Evolutionary conservation across 208 protist genomes (phyloP).

Genomic region (Trypanosoma grayi): DNA sequence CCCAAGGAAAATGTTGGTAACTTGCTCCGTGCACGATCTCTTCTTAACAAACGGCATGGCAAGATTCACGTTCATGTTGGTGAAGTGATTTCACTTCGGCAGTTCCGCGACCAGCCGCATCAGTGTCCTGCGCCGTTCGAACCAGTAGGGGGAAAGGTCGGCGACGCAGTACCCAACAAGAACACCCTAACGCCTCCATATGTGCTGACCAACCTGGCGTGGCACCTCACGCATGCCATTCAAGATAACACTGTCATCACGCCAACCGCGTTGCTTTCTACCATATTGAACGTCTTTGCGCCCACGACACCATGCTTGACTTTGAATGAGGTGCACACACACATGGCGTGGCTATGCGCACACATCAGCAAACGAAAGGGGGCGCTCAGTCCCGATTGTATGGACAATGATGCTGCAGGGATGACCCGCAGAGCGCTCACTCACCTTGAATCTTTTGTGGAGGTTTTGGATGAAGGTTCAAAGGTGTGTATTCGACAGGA

Average conservation of each 20-base stretch:
- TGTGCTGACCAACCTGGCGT: constrained; percentile 53
- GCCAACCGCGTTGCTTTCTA: constrained; percentile 68
- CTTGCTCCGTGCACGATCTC: constrained; percentile 49
- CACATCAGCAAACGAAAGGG: constrained; percentile 40
- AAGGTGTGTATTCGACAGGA: constrained; percentile 34
- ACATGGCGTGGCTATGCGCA: constrained; percentile 55
- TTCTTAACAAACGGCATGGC: constrained; percentile 65
- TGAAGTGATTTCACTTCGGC: constrained; percentile 69
- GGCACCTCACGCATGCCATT: constrained; percentile 59
- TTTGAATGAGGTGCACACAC: constrained; percentile 8
- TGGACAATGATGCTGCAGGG: constrained; percentile 18
- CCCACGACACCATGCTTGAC: constrained; percentile 5
- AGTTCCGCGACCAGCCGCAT: constrained; percentile 33
- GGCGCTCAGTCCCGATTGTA: constrained; percentile 42
- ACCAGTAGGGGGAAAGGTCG: constrained; percentile 23
- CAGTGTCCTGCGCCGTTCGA: constrained; percentile 45
- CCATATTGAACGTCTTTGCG: constrained; percentile 50
- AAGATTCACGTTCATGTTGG: constrained; percentile 77
- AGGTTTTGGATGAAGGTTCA: constrained; percentile 13
- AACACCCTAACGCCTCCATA: constrained; percentile 26
- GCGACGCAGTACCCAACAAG: neutral
- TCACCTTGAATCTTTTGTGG: constrained; percentile 47
- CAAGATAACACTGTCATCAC: constrained; percentile 78
- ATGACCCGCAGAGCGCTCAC: constrained; percentile 31
- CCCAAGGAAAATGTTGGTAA: constrained; percentile 75